Evolutionary conservation across 1,284 basidiomycete species (phyloP).

Genomic region (Ustilago curta): DNA sequence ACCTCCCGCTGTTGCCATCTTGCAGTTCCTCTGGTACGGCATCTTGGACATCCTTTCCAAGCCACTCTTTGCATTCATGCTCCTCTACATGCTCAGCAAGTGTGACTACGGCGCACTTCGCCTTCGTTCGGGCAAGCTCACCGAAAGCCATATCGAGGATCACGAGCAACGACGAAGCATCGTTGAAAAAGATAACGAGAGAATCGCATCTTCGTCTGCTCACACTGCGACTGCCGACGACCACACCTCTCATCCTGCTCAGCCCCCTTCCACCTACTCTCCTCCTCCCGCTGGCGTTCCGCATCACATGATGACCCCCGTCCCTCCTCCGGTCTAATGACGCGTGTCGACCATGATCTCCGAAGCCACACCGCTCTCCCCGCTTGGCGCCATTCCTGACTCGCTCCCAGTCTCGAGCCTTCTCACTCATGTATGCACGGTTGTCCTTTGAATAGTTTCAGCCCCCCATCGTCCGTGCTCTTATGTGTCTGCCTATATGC

Average conservation of each 20-base stretch:
- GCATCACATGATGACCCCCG: constrained; percentile 15
- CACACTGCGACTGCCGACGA: constrained; percentile 6
- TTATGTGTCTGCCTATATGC: too few species aligned
- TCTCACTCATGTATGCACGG: too few species aligned
- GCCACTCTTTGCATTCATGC: constrained; percentile 59
- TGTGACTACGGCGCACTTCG: constrained; percentile 48
- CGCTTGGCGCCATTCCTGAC: background rate
- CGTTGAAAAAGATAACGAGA: constrained; percentile 22
- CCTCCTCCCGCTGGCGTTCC: constrained; percentile 4
- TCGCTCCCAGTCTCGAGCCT: too few species aligned
- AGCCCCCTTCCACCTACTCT: constrained; percentile 1
- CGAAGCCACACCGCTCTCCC: background rate
- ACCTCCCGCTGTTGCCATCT: constrained; percentile 10
- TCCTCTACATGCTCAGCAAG: constrained; percentile 43
- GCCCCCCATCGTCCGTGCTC: too few species aligned
- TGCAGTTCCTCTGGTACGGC: constrained; percentile 74
- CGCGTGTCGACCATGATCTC: background rate
- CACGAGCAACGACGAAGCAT: constrained; percentile 11
- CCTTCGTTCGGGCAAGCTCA: constrained; percentile 42
- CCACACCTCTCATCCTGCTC: background rate
- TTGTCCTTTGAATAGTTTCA: too few species aligned
- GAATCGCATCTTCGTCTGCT: constrained; percentile 11
- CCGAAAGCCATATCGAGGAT: constrained; percentile 23
- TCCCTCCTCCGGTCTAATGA: constrained; percentile 7
- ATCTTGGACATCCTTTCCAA: constrained; percentile 74